Evolutionary conservation across 306 rosid species (phyloP).

Genomic region (Acacia crassicarpa): DNA sequence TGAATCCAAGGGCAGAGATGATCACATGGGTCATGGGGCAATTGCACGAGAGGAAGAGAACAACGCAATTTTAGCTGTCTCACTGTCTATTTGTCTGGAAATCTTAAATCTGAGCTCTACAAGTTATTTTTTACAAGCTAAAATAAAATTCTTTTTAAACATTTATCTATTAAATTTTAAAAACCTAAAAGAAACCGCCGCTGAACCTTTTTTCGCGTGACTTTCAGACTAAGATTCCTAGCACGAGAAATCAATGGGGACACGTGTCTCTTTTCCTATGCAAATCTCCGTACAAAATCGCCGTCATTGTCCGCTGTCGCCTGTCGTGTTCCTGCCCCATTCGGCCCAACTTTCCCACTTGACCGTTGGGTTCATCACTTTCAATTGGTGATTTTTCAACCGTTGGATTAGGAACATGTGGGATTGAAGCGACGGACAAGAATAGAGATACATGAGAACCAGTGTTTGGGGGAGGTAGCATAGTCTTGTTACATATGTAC

Average conservation of each 20-base stretch:
- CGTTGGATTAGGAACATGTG: background rate
- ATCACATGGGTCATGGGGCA: background rate
- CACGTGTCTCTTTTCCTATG: conserved; percentile 18
- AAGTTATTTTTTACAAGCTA: no score
- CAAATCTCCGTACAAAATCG: background rate
- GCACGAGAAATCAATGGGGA: background rate
- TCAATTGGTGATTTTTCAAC: background rate
- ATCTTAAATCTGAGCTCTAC: no score
- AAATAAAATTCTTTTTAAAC: no score
- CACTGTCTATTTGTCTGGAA: background rate
- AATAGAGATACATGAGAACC: background rate
- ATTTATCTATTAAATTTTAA: no score
- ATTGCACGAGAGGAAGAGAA: background rate
- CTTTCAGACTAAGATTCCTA: conserved; percentile 13
- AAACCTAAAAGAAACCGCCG: no score
- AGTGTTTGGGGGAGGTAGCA: background rate
- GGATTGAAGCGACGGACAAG: background rate
- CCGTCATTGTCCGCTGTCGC: background rate
- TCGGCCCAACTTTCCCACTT: background rate
- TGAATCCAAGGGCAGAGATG: background rate
- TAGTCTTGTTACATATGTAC: background rate
- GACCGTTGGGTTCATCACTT: background rate
- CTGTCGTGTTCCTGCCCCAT: background rate
- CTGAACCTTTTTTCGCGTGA: background rate
- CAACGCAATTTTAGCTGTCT: background rate